Evolutionary conservation across 495 filamentous ascomycete genomes (phyloP), one percentile per base, ranked within the genome.

Genomic region (Aspergillus leporis): DNA sequence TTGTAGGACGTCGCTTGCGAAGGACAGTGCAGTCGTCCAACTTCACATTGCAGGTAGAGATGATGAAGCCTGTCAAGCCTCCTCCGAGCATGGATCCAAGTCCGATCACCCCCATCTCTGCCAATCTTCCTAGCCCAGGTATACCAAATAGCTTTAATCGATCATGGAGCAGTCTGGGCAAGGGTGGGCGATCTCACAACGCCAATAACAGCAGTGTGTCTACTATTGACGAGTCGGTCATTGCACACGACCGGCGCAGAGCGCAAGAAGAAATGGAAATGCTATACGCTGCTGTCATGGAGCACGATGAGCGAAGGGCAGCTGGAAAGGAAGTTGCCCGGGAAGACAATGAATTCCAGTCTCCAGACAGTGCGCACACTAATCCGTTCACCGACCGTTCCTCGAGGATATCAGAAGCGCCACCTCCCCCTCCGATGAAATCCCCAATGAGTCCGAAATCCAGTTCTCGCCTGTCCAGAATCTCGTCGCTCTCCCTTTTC

Each of bases 261-360:
- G 84, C 87, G 67, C 87, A 93, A 68, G 78, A 83, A 58, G 87
- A 96, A 68, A 86, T 97, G 75, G 91, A 94, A 68, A 86, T 90
- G 70, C 85, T 97, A 64, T 97, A 97, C 69, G 90, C 85, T 51
- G 88, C 92, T 46, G 92, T 96, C 59, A 88, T 96, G 89, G 90
- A 90, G 73, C 89, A 93, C 52, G 91, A 95, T 72, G 87, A 85
- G 38, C 83, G 84, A 50, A 89, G 90, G 73, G 76, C 83, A 53
- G 74, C 74, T 1, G 66, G 58, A 3, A 10, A 61, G 19, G 61
- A 69, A 48, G 49, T 64, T 22, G 50, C 69, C 5, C 55, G 60
- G 18, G 58, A 70, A 19, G 61, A 70, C 23, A 67, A 61, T 5
- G 66, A 73, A 22, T 58, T 64, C 5, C 63, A 64, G 13, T 77